Base-by-base conservation (phyloP, 495 filamentous ascomycete genomes). In the Lentithecium fluviatile region DNA sequence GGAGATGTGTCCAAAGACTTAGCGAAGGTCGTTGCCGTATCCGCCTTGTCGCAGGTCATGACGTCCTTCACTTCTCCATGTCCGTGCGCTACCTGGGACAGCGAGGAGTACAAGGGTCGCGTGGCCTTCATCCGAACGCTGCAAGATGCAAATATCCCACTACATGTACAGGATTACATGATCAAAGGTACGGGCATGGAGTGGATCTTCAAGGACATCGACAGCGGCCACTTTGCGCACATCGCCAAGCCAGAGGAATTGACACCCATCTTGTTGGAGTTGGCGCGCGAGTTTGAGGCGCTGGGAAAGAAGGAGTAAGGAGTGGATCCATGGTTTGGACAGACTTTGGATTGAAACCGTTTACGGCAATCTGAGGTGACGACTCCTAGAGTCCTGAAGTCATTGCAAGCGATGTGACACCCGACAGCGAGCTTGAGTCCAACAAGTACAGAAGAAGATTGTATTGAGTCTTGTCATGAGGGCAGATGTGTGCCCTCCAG, bases 111-210 rank as follows among this genome's bases (percentile, higher is more conserved):
- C 46, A 52, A 56, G 23, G 60, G 60, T 0, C 42, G 52, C n/a
- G 53, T 56, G 17, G 60, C 60, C 2, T 63, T 48, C 32, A 57
- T 63, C 12, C 42, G 47, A 52, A 57, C 60, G 17, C 3, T 37
- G 12, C 32, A 63, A 6, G 60, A 63, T 51, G 53, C 45, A 19
- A 43, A 42, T 32, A 63, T 63, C 24, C 60, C 60, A 26, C 19
- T 57, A 21, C 52, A 34, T 2, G 52, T 57, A 10, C 60, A 63
- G 60, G 34, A 63, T 20, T 52, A 52, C 52, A 63, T 63, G 60
- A 21, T 63, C 13, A 46, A 57, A 43, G 45, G 46, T n/a, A 56
- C 45, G 8, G 52, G 60, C 24, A 52, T 52, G 10, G 60, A 52
- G n/a, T 63, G 52, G 45, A 57, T 50, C 34, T 45, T 63, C 20